Evolutionary conservation across 2,329 filamentous ascomycete species (phyloP).

Genomic region (Cladophialophora immunda): DNA sequence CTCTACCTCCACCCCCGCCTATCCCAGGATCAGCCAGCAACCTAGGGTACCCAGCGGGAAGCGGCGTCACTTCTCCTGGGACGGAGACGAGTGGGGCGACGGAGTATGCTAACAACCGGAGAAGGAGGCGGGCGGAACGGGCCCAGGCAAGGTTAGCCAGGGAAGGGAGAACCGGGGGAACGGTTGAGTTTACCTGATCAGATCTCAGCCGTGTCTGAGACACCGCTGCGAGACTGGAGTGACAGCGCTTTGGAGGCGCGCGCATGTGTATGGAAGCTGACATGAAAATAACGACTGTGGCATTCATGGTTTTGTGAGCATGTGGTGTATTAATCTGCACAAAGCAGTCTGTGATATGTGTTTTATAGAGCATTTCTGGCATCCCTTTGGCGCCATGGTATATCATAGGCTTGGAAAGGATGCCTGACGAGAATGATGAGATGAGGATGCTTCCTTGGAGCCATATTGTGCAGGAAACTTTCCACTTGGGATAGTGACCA

Average conservation of each 20-base stretch:
- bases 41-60: constrained; percentile 47
- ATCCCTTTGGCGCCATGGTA: not conserved
- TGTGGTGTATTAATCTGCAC: constrained; percentile 1
- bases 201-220: not conserved
- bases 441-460: not conserved
- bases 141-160: constrained; percentile 56
- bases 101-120: constrained; percentile 63
- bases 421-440: not conserved
- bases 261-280: not conserved
- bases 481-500: too few relatives aligned
- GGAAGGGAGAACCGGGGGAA: constrained; percentile 45
- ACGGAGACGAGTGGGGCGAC: constrained; percentile 56
- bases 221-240: not conserved
- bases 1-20: constrained; percentile 48
- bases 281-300: not conserved
- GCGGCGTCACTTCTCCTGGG: constrained; percentile 55
- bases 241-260: not conserved
- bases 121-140: constrained; percentile 62
- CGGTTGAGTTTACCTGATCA: constrained; percentile 39
- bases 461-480: too few relatives aligned
- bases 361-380: not conserved
- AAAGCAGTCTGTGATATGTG: not conserved
- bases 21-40: constrained; percentile 53
- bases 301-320: not conserved
- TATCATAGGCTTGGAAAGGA: constrained; percentile 3